These are phyloP conservation scores for Colletotrichum siamense DNA, from an alignment of 2,329 filamentous ascomycete genomes.

Conservation along the genomic window DNA sequence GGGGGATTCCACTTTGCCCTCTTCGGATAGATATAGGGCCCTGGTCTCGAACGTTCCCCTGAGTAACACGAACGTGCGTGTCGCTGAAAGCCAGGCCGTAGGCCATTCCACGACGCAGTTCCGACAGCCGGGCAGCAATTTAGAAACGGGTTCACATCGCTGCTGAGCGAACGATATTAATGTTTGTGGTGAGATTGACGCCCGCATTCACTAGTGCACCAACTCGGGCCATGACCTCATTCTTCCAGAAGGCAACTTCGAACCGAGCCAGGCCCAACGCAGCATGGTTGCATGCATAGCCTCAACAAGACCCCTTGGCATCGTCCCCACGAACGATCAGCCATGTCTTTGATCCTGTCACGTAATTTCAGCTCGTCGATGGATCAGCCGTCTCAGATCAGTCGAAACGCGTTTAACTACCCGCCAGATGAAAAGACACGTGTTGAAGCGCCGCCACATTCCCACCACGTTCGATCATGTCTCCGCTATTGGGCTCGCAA, in stretches of 20 bases:
- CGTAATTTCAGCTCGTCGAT: background rate
- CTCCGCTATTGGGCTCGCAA: background rate
- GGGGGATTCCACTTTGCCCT: background rate
- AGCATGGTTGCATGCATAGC: background rate
- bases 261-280: background rate
- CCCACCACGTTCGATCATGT: background rate
- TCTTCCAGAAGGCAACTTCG: background rate
- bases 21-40: background rate
- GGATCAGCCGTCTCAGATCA: constrained; percentile 8
- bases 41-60: background rate
- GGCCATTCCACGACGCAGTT: background rate
- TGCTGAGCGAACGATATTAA: background rate
- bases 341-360: background rate
- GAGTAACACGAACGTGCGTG: background rate
- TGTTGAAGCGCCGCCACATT: background rate
- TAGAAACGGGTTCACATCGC: background rate
- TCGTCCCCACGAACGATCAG: background rate
- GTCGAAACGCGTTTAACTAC: background rate
- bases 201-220: background rate
- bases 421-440: background rate
- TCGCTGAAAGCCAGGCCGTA: background rate
- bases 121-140: background rate
- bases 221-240: background rate
- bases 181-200: background rate
- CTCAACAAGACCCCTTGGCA: background rate